Evolutionary conservation across 441 rosid species (phyloP), one percentile per base, ranked within the genome.

Genomic region (Theobroma grandiflorum): DNA sequence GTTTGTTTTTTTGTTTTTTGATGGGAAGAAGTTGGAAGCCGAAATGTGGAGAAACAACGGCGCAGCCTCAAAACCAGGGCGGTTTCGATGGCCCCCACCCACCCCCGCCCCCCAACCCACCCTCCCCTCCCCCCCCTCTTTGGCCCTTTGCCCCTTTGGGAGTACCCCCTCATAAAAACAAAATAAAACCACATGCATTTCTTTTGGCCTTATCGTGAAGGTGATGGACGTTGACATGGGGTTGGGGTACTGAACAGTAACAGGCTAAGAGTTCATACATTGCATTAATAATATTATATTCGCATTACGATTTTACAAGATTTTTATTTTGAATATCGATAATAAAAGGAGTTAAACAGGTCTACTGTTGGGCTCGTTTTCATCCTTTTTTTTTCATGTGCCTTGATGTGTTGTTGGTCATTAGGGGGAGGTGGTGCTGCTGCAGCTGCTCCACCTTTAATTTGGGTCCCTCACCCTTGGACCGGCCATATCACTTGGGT

Each of bases 11-110:
- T 50, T 15, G 3, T 18, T 18, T 4, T n/a, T 22, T 9, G 14
- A 62, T 31, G 40, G 67, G 6, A 33, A 18, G 4, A 9, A n/a
- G 2, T 5, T 16, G 43, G 59, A 35, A 10, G 9, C 12, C 18
- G n/a, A 1, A 47, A 16, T 18, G 69, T 8, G 11, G 18, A 4
- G 69, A 84, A 86, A 84, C 86, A 81, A 84, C 84, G 88, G 86
- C 86, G 85, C 78, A n/a, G 31, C 42, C 63, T 43, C 33, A 53
- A 86, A 68, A 83, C 88, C 84, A 26, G 64, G 53, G 74, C 35
- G 80, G 86, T 83, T 85, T 80, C 76, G 15, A 52, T 16, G 26
- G 58, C 31, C 2, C 31, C 31, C 31, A 0, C 31, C 31, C 31
- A 26, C 0, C 31, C 31, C 31, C 0, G 1, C 31, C 62, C 26